Evolutionary conservation across 2,329 filamentous ascomycete genomes (phyloP), one percentile per base, ranked within the genome.

Genomic region (Fusarium subtropicale): DNA sequence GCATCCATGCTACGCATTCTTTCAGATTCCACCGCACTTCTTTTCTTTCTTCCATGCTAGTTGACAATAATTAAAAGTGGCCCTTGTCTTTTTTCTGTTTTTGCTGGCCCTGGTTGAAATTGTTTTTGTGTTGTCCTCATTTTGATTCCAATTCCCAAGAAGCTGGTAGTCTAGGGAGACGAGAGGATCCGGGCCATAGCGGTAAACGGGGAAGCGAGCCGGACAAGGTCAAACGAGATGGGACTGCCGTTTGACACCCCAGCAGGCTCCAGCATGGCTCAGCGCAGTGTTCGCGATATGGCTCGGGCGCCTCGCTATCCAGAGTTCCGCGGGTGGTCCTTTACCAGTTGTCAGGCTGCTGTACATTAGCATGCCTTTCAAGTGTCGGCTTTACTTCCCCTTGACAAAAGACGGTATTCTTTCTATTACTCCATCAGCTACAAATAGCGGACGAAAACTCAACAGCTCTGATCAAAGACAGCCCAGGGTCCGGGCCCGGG

Each of bases 81-180:
- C 31, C 26, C 65, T 64, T 52, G 53, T 53, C 41, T 68, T 61
- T 71, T 53, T 41, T 71, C 68, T 71, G 55, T 61, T 47, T 57
- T 52, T 56, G 28, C 53, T 54, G 48, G 52, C n/a, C 48, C 48
- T 41, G 52, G 64, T 69, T 69, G 30, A 69, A 66, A 71, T 71
- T 69, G 56, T 60, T 62, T 66, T 71, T 58, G 50, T 44, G 44
- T 64, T 38, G 50, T 60, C 46, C 47, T 68, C 52, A 68, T 70
- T 68, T 68, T 58, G 72, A 38, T 69, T 64, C 50, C 60, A 64
- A 71, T 71, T 69, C 67, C 67, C 71, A 74, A 60, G 65, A 46
- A 66, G 62, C 69, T 62, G 71, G 69, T 74, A 74, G 69, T 63
- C 72, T 62, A 73, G 66, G 72, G 72, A 71, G 63, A 74, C 66